Conservation (phyloP, 495 filamentous ascomycete genomes). For the Ascodesmis nigricans region DNA sequence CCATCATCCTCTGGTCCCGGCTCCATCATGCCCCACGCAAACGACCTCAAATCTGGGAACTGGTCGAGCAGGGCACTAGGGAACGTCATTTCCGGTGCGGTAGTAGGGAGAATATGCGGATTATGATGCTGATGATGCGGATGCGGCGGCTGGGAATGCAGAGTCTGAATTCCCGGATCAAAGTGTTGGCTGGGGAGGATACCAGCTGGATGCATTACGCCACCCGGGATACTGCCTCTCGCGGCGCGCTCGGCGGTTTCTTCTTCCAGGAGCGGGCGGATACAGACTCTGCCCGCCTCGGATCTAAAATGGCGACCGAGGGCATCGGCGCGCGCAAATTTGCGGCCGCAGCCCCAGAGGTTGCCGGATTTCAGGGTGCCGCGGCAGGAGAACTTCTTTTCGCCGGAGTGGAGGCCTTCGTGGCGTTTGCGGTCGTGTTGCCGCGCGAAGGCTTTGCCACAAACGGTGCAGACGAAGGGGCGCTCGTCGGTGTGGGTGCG, state of each 20-base stretch:
- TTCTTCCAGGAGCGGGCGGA: conserved; percentile 82
- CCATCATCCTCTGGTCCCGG: conserved; percentile 67
- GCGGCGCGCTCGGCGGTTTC: conserved; percentile 59
- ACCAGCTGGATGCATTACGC: conserved; percentile 29
- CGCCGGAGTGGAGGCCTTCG: conserved; percentile 73
- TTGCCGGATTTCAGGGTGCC: conserved; percentile 64
- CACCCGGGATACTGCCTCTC: conserved; percentile 44
- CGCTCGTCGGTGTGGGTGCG: conserved; percentile 84
- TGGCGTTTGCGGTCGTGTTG: conserved; percentile 84
- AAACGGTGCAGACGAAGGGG: conserved; percentile 87
- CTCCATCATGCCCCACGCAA: conserved; percentile 40
- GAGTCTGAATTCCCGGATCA: conserved; percentile 28
- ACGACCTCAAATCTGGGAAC: conserved; percentile 54
- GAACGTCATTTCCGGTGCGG: conserved; percentile 39
- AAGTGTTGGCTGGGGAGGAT: conserved; percentile 28
- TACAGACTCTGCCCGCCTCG: conserved; percentile 86
- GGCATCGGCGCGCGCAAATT: conserved; percentile 89
- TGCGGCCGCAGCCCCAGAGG: conserved; percentile 78
- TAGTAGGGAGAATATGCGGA: neutral
- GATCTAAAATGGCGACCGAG: conserved; percentile 91
- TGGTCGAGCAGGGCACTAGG: conserved; percentile 75
- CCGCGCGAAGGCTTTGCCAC: conserved; percentile 88
- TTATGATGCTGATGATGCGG: neutral
- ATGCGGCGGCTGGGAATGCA: too few species aligned
- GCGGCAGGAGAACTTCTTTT: conserved; percentile 93